Conservation (phyloP, 2,329 filamentous ascomycete genomes). For the Fusarium globosum region DNA sequence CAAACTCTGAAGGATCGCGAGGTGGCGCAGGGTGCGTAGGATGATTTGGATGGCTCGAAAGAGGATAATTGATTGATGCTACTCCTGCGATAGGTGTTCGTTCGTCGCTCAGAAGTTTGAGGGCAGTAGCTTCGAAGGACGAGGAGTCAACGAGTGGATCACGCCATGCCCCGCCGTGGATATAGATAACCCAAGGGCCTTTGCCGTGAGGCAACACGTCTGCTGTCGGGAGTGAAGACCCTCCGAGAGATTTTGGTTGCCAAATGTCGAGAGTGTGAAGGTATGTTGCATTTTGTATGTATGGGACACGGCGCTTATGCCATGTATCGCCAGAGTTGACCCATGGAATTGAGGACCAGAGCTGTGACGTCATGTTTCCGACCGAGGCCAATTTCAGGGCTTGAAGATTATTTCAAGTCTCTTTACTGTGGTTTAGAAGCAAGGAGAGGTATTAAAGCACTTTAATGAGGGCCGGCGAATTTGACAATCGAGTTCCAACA, state of each 20-base stretch:
- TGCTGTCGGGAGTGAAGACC: fast-evolving
- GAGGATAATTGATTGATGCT: neutral
- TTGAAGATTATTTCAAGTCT: fast-evolving
- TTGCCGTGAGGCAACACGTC: fast-evolving
- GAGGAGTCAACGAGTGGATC: slow-evolving; percentile 6
- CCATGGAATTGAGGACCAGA: neutral
- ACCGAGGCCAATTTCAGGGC: fast-evolving
- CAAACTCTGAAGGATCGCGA: neutral
- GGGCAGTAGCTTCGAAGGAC: neutral
- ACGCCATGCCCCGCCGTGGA: slow-evolving; percentile 15
- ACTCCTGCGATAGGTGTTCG: neutral
- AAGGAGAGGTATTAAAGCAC: fast-evolving
- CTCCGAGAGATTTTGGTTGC: fast-evolving
- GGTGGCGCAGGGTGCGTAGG: neutral
- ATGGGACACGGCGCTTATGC: neutral
- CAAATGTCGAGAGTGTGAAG: neutral
- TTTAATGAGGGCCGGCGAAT: neutral
- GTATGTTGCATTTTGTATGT: neutral
- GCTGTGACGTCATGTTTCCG: neutral
- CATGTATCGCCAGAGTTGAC: neutral
- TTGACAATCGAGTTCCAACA: fast-evolving
- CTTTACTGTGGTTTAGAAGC: fast-evolving
- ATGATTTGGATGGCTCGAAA: slow-evolving; percentile 3
- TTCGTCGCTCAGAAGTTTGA: neutral
- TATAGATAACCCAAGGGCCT: neutral